Evolutionary conservation across 352 stramenopile species (phyloP), one percentile per base, ranked within the genome.

Genomic region (Blastocystis sp.): DNA sequence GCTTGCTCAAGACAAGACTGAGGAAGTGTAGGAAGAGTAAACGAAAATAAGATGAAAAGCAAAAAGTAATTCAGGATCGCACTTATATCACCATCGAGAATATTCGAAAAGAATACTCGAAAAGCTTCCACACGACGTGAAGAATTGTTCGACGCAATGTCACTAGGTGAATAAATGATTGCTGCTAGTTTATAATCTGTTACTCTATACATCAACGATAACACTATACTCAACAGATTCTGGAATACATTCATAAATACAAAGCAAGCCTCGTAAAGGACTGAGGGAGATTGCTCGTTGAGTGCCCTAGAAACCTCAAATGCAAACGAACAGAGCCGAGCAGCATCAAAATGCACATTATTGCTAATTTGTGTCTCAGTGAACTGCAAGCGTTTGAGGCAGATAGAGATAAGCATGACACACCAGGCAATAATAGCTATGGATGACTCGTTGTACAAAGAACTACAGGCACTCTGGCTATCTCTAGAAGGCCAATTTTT

Each of bases 351-450:
- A 59, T 59, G 50, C 2, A 59, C 20, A 0, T 59, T 59, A n/a
- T 2, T 59, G 20, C n/a, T 23, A 2, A 84, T 13, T 23, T 84
- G 73, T 9, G 26, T 4, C 8, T 84, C 73, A 26, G 37, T 84
- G 50, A 84, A 84, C 43, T 84, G 15, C 26, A 66, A 55, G n/a
- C 34, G 34, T 29, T 61, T 56, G n/a, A 84, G 73, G 0, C 34
- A 66, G n/a, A 84, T 66, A 23, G 47, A 23, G 2, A 50, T 84
- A 2, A 84, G 50, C 6, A 66, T 2, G 3, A 84, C 23, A 68
- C 53, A 47, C 73, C 73, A 84, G 34, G 53, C 47, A 29, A 80
- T 20, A 37, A 59, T 56, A 20, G 54, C 70, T 80, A 80, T 7
- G n/a, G 15, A 37, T 80, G 2, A 80, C 13, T 20, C 20, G 9